Evolutionary conservation across 1,284 basidiomycete species (phyloP).

Genomic region (Waitea zeae): DNA sequence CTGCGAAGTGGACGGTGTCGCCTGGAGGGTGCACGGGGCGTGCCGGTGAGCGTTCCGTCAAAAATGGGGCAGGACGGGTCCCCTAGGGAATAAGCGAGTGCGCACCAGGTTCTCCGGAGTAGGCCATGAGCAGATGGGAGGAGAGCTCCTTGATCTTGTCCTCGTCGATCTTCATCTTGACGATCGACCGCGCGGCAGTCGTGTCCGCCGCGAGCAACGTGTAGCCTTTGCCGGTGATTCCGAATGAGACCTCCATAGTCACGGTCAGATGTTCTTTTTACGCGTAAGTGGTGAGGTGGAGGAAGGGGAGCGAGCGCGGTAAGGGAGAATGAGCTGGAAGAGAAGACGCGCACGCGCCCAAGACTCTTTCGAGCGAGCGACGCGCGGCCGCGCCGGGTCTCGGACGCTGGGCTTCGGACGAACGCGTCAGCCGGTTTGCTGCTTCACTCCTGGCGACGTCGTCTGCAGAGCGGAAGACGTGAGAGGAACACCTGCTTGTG

Average conservation of each 20-base stretch:
- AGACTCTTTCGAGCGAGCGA: too few relatives aligned
- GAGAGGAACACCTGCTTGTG: too few relatives aligned
- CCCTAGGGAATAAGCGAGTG: constrained; percentile 5
- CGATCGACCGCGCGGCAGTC: constrained; percentile 77
- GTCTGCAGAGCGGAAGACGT: too few relatives aligned
- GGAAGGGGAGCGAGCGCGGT: too few relatives aligned
- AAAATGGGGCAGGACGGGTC: too few relatives aligned
- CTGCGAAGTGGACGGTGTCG: constrained; percentile 94
- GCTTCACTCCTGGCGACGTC: too few relatives aligned
- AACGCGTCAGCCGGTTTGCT: too few relatives aligned
- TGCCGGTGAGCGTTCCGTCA: constrained; percentile 1
- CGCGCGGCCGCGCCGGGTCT: too few relatives aligned
- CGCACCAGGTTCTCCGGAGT: constrained; percentile 83
- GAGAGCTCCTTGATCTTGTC: constrained; percentile 93
- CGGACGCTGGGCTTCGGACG: too few relatives aligned
- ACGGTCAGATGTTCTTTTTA: constrained; percentile 6
- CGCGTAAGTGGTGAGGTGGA: too few relatives aligned
- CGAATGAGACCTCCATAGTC: constrained; percentile 57
- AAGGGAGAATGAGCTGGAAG: too few relatives aligned
- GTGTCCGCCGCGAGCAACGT: constrained; percentile 86
- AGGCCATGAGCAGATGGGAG: constrained; percentile 89
- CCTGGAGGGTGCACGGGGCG: constrained; percentile 34
- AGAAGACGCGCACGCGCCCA: too few relatives aligned
- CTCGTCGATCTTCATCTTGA: constrained; percentile 95
- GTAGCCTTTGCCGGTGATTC: constrained; percentile 76